Evolutionary conservation across 768 basidiomycete genomes (phyloP), one percentile per base, ranked within the genome.

Genomic region (Gymnopilus junonius): DNA sequence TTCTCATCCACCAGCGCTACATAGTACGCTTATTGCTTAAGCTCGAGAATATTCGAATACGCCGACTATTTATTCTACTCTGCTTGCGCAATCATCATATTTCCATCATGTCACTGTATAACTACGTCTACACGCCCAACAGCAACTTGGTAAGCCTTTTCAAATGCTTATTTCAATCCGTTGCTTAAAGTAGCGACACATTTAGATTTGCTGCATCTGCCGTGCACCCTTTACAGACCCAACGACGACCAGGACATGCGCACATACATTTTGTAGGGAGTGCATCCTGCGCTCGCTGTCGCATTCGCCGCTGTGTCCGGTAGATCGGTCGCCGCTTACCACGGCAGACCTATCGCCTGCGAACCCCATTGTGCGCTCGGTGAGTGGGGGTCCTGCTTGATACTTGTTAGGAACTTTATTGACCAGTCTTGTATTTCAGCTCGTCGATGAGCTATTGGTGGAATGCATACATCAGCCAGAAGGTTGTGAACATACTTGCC

Each of bases 231-330:
- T 95, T 70, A 76, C 86, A 8, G 85, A 93, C 31, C 95, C 94
- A 10, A 83, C 83, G 1, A 91, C 91, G 0, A 89, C 92, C 0
- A 82, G 76, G 40, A 86, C 89, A 8, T 96, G 95, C 68, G 81
- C 85, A 62, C 95, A 94, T 72, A 96, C 93, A 0, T 96, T 96
- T 74, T 97, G 95, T 73, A 76, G 76, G n/a, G 88, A 87, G 31
- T 97, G 95, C 70, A 92, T 95, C 63, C 68, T 78, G n/a, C 80
- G 81, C 54, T 91, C 94, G 0, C 82, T 96, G 3, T 73, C 75
- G 12, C 85, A 91, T 62, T 86, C 88, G 7, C 79, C 83, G 0
- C 87, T 89, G 64, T 97, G 95, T 73, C 95, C 95, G 11, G 87
- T 97, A 31, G 94, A 96, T 75, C 86, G 95, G 21, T 89, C 86